Base-by-base conservation (phyloP, 495 filamentous ascomycete genomes). In the Xylaria scruposa region DNA sequence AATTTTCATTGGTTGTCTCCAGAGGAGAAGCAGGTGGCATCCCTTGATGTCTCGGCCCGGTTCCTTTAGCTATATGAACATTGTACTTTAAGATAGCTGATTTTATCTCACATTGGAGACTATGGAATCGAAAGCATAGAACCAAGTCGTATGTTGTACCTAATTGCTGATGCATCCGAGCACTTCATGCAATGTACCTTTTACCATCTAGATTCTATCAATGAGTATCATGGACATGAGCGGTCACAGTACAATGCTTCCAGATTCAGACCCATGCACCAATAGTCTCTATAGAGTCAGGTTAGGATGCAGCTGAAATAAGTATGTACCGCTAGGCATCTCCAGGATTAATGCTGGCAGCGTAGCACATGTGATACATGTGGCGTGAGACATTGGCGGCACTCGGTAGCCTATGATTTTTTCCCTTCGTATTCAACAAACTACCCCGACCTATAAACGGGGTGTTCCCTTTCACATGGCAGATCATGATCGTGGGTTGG, bases 311-410 rank as follows among this genome's bases (percentile, higher is more conserved):
- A 54, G 51, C 51, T 54, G 51, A 29, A 13, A 54, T 54, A 29
- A 13, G 29, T 54, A 54, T n/a, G 13, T 26, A 54, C 21, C 21
- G 9, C 51, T 29, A 54, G 51, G 13, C 15, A 26, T 54, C 51
- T 21, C 51, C 51, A 54, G 51, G 24, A 13, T 29, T 6, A 12
- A 54, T 54, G 10, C 51, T 26, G n/a, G 49, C 21, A 21, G 51
- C 24, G 51, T 54, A 54, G 10, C 51, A 19, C 8, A 8, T 38
- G 36, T 54, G 51, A 54, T 10, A 12, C 10, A 54, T 54, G 51
- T 54, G 21, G 51, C 51, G 51, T 54, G 54, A 59, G 54, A 59
- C 54, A 59, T 59, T 36, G 8, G 36, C 54, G 29, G 54, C 2
- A n/a, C 31, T 59, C 29, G 54, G 54, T 59, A 15, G 10, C 21